These are phyloP conservation scores for Fusarium caatingaense DNA, from an alignment of 2,329 filamentous ascomycete species.

Conservation along the genomic window DNA sequence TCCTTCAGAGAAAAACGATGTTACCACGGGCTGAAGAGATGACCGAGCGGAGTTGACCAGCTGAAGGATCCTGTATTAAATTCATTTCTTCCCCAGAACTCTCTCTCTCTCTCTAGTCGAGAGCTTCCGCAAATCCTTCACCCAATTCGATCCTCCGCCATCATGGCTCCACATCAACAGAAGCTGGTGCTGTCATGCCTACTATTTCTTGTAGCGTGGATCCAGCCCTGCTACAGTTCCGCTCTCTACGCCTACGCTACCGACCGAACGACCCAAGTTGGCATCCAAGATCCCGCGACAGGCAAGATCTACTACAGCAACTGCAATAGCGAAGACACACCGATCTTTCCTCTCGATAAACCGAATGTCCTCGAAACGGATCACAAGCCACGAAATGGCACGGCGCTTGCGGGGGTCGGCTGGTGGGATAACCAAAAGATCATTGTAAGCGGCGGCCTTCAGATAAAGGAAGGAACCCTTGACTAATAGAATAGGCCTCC, in stretches of 20 bases:
- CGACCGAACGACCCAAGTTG: neutral
- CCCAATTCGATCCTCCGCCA: neutral
- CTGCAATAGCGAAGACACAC: neutral
- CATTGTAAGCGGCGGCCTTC: neutral
- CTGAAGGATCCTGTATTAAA: conserved; percentile 1
- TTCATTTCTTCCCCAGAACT: neutral
- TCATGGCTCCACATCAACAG: neutral
- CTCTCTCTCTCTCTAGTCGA: neutral
- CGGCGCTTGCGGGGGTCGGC: neutral
- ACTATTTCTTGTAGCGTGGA: neutral
- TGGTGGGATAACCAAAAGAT: neutral
- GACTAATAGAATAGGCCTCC: neutral
- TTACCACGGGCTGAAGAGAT: neutral
- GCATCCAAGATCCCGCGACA: neutral
- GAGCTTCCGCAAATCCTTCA: neutral
- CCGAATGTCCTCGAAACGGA: neutral
- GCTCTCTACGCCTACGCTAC: neutral
- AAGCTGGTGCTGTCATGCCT: neutral
- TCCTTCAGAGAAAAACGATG: neutral
- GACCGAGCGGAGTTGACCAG: neutral
- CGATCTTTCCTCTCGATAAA: neutral
- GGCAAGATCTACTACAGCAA: neutral
- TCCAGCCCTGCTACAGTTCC: neutral
- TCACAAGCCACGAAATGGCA: neutral
- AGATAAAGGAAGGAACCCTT: too few relatives aligned